Evolutionary conservation across 805 yeast species (phyloP), one percentile per base, ranked within the genome.

Genomic region (Spathaspora passalidarum): DNA sequence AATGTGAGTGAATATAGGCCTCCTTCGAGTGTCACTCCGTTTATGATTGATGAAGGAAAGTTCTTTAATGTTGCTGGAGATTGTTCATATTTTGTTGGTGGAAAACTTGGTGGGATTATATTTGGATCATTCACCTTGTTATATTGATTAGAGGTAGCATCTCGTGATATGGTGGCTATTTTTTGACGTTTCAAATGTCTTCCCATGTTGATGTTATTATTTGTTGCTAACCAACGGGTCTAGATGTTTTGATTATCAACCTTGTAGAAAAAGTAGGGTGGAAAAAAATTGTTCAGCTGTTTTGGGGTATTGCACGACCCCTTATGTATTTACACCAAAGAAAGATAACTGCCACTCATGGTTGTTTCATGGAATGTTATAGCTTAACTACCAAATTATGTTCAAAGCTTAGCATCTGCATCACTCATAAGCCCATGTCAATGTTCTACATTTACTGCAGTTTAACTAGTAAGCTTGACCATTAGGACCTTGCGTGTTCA

Each of bases 1-100:
- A 67, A 71, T 2, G 76, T 69, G 45, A 72, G 57, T 3, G 73
- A 66, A 23, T 60, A 60, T 25, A 72, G 59, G 10, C 77, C 77
- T 3, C 73, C 74, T 49, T 70, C 73, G 16, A 56, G 59, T 0
- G 76, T 71, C 17, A 65, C 56, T 5, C 76, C 77, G 44, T 66
- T 66, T 38, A 68, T 55, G 1, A 72, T 63, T 1, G 73, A 66
- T 4, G 75, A 69, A 9, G 54, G 54, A 37, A 48, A 51, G 25
- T 51, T 51, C 35, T 49, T 45, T 19, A 51, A 35, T 6, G 52
- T 42, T 2, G 52, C 52, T 16, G 52, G 52, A 19, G 51, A 19
- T 17, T 44, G 42, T 23, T 49, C 52, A 44, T 51, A 51, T 34
- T 38, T 41, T 11, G 54, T 51, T 13, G 45, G 44, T 4, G 50